These are phyloP conservation scores for Geotrichum histeridarum DNA, from an alignment of 1,139 yeast genomes.

Conservation along the genomic window DNA sequence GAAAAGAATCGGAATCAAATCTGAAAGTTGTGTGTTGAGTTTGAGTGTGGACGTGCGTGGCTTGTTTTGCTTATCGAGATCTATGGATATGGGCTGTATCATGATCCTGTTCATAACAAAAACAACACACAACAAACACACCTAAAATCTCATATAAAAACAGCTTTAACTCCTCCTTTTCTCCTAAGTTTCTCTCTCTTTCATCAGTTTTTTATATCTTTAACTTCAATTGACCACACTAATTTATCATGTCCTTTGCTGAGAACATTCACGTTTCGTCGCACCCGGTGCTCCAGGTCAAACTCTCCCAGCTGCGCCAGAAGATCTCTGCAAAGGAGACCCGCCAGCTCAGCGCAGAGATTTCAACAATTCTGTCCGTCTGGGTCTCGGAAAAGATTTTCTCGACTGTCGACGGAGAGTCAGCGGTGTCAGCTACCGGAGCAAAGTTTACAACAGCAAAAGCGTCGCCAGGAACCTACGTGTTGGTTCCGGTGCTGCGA, in stretches of 20 bases:
- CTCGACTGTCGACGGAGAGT: slow-evolving; percentile 1
- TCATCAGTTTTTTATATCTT: neutral
- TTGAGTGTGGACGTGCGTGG: too few relatives aligned
- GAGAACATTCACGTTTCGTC: slow-evolving; percentile 28
- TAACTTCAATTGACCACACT: neutral
- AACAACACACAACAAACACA: too few relatives aligned
- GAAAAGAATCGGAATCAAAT: too few relatives aligned
- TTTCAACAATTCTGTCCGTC: slow-evolving; percentile 32
- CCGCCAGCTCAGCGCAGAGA: slow-evolving; percentile 28
- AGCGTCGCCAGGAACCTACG: slow-evolving; percentile 28
- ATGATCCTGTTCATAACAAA: too few relatives aligned
- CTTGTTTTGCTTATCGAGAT: too few relatives aligned
- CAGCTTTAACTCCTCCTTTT: too few relatives aligned
- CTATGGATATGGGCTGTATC: too few relatives aligned
- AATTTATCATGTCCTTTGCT: slow-evolving; percentile 14
- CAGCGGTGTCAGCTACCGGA: slow-evolving; percentile 27
- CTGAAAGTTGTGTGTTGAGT: too few relatives aligned
- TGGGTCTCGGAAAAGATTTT: slow-evolving; percentile 30
- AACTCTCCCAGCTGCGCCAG: slow-evolving; percentile 32
- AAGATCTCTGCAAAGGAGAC: slow-evolving; percentile 26
- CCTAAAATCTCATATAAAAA: too few relatives aligned
- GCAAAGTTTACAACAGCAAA: slow-evolving; percentile 20
- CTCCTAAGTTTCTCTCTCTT: too few relatives aligned
- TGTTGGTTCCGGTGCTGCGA: slow-evolving; percentile 34
- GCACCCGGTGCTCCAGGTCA: slow-evolving; percentile 33